Base-by-base conservation (phyloP, 2,329 filamentous ascomycete genomes). In the Calonectria ilicicola region DNA sequence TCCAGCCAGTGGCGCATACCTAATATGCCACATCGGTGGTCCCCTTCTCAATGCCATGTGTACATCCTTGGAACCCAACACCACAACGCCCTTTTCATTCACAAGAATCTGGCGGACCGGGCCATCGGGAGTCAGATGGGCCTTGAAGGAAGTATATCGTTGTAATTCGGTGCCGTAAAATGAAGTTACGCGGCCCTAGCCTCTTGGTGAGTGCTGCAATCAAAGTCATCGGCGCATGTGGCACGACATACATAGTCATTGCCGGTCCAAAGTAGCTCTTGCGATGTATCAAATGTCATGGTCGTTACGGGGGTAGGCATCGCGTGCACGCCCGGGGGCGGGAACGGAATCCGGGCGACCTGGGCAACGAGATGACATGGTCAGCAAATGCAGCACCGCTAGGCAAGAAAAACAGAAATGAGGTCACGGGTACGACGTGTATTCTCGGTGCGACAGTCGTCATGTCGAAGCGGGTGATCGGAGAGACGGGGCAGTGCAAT, bases 211-310 rank as follows among this genome's bases (percentile, higher is more conserved):
- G 78, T 76, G 46, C 65, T 2, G 17, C 12, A 32, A 26, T n/a
- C 35, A 29, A 42, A 56, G 56, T 9, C 19, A 2, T 12, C 14
- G 38, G 26, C 44, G 51, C 38, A 14, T 35, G 46, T 10, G 21
- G n/a, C 9, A 63, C 15, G 35, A 79, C 91, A 87, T 88, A 97
- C 95, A 88, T 93, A 95, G 86, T 97, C 94, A 83, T 97, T 98
- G 58, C 96, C 97, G 3, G 93, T 92, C 97, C 97, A 99, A 66
- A 99, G 86, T 42, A 99, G 89, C 83, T 99, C 97, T 83, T 98
- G 94, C 46, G 90, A 89, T 70, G 93, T 93, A 83, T 99, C 97
- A 84, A 99, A 99, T 60, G 94, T 93, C 83, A 98, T 90, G 3
- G 95, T 93, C 53, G 94, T 93, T 77, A 95, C 91, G 70, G 91